Percentiles rank a stretch among this genome's conserved stretches.
phyloP scores from a whole-genome alignment of 169 alveolate genomes.

The Perkinsus marinus region DNA sequence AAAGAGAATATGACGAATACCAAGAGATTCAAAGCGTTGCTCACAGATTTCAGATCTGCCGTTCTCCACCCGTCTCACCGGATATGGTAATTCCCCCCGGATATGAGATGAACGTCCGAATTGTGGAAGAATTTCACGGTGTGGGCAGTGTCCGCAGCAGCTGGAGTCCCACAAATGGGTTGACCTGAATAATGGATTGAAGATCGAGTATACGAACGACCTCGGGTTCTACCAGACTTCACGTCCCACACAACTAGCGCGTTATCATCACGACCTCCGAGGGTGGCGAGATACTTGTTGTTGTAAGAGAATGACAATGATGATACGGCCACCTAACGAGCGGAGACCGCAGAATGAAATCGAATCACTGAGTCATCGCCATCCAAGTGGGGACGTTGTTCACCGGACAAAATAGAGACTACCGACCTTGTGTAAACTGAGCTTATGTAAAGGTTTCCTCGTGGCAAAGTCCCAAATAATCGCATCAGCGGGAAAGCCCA shows the following conservation, averaged over 20 bases:
- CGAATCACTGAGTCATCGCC: no score
- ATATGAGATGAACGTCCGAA: constrained; percentile 47
- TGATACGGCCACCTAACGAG: constrained; percentile 7
- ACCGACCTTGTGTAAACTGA: constrained; percentile 44
- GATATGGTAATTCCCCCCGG: constrained; percentile 65
- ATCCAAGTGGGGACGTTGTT: not conserved
- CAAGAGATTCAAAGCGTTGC: not conserved
- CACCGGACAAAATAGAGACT: not conserved
- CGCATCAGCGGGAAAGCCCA: constrained; percentile 66
- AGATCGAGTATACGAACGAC: not conserved
- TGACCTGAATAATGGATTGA: constrained; percentile 30
- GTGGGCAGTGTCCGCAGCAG: constrained; percentile 65
- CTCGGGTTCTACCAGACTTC: not conserved
- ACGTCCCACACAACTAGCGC: constrained; percentile 75
- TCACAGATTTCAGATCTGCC: not conserved
- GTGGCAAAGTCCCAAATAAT: constrained; percentile 73
- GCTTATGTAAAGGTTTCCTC: constrained; percentile 4
- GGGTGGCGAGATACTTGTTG: constrained; percentile 62
- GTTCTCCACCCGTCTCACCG: not conserved
- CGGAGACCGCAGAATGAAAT: not conserved
- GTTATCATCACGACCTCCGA: constrained; percentile 82
- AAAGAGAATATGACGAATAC: no score
- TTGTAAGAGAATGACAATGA: constrained; percentile 36
- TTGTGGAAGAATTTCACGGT: constrained; percentile 53
- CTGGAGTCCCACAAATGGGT: constrained; percentile 71